Percentiles rank a stretch among this genome's conserved stretches.
Evolutionary conservation across 2,329 filamentous ascomycete species (phyloP).

Genomic region (Ilyonectria mors-panacis): DNA sequence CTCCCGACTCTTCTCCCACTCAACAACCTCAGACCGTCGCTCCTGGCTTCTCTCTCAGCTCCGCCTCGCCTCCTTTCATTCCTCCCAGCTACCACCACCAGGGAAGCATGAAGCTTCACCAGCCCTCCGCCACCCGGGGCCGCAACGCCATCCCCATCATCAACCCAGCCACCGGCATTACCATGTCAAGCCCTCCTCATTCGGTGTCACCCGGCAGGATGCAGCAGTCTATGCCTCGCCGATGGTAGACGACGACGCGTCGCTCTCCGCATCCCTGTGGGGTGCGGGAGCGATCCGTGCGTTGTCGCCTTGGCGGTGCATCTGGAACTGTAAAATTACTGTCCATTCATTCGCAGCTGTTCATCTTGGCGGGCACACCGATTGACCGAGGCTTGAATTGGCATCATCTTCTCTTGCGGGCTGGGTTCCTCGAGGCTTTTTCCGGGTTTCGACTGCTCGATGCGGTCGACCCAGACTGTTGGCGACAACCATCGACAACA

Average conservation of each 20-base stretch:
- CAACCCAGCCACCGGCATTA: slow-evolving; percentile 91
- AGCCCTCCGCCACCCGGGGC: slow-evolving; percentile 88
- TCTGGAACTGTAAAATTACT: slow-evolving; percentile 53
- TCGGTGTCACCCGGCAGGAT: slow-evolving; percentile 75
- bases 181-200: slow-evolving; percentile 89
- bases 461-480: slow-evolving; percentile 46
- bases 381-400: slow-evolving; percentile 53
- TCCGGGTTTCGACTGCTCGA: slow-evolving; percentile 44
- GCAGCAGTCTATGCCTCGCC: slow-evolving; percentile 67
- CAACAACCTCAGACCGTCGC: slow-evolving; percentile 87
- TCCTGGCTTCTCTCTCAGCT: slow-evolving; percentile 82
- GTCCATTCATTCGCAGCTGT: slow-evolving; percentile 60
- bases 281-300: slow-evolving; percentile 51
- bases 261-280: slow-evolving; percentile 52
- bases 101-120: slow-evolving; percentile 84
- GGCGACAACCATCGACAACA: slow-evolving; percentile 47
- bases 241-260: slow-evolving; percentile 63
- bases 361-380: slow-evolving; percentile 67
- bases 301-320: slow-evolving; percentile 55
- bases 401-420: slow-evolving; percentile 60
- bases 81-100: slow-evolving; percentile 78
- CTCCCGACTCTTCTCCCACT: slow-evolving; percentile 90
- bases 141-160: slow-evolving; percentile 98
- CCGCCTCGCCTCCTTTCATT: slow-evolving; percentile 75
- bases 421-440: slow-evolving; percentile 56